Evolutionary conservation across 768 basidiomycete genomes (phyloP).

Genomic region (Phaeotremella fagi): DNA sequence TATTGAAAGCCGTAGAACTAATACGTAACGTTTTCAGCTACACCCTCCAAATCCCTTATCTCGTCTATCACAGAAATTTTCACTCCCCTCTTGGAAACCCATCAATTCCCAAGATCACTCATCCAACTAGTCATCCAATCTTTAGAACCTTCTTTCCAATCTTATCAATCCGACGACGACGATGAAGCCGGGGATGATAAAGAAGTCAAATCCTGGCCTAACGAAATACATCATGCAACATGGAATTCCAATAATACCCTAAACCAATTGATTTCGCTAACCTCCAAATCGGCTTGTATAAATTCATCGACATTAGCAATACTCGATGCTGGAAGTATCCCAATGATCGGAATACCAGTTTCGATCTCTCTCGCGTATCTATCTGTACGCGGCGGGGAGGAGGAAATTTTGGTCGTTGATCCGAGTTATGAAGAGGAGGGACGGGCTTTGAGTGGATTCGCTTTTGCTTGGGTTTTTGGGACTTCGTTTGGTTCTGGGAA

Average conservation of each 20-base stretch:
- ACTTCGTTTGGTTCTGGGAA: background rate
- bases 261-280: background rate
- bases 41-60: constrained; percentile 43
- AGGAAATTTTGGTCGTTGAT: constrained; percentile 40
- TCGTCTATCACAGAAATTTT: constrained; percentile 38
- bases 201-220: constrained; percentile 17
- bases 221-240: constrained; percentile 14
- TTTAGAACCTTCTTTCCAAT: constrained; percentile 32
- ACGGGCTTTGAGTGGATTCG: constrained; percentile 27
- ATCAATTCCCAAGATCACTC: constrained; percentile 50
- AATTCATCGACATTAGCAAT: constrained; percentile 48
- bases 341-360: constrained; percentile 37
- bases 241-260: constrained; percentile 6
- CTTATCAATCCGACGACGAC: constrained; percentile 3
- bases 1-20: background rate
- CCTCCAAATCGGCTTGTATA: constrained; percentile 41
- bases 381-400: background rate
- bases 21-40: constrained; percentile 27
- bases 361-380: constrained; percentile 35
- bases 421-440: constrained; percentile 43
- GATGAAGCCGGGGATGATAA: background rate
- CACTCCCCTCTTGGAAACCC: constrained; percentile 44
- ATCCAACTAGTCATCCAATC: constrained; percentile 51
- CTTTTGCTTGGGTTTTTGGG: constrained; percentile 44
- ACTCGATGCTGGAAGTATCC: constrained; percentile 44